Evolutionary conservation across 2,329 filamentous ascomycete species (phyloP).

Genomic region (Colletotrichum abscissum): DNA sequence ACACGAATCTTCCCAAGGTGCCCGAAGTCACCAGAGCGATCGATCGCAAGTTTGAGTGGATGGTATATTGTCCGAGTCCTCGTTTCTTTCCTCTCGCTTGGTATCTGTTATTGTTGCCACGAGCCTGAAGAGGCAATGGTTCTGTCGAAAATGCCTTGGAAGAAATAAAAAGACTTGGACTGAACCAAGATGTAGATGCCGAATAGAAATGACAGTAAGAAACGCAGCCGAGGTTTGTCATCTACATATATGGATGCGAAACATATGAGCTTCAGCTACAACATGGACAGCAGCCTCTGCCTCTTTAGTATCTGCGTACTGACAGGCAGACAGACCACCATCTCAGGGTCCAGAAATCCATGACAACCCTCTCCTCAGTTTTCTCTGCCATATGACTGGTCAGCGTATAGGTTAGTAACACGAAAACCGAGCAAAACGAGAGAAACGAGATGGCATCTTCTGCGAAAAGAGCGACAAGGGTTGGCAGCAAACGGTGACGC

Average conservation of each 20-base stretch:
- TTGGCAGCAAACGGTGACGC: constrained; percentile 19
- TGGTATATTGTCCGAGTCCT: no score
- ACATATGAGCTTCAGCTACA: not conserved
- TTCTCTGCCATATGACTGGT: not conserved
- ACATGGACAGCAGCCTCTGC: not conserved
- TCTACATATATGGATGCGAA: not conserved
- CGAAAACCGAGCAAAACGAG: constrained; percentile 16
- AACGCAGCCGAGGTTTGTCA: not conserved
- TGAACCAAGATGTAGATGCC: not conserved
- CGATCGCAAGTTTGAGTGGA: not conserved
- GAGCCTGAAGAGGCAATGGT: not conserved
- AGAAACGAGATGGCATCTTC: constrained; percentile 1
- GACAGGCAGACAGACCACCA: not conserved
- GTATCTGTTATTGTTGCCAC: not conserved
- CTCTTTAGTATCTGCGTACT: not conserved
- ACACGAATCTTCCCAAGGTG: not conserved
- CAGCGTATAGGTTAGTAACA: not conserved
- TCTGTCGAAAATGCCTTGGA: not conserved
- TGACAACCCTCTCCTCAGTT: not conserved
- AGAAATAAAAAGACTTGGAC: not conserved
- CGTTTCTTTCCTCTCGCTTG: no score
- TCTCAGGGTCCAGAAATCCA: not conserved
- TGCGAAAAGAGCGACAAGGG: not conserved
- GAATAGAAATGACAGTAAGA: not conserved
- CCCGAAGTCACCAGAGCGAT: not conserved